Percentiles rank a stretch among this genome's conserved stretches.
Evolutionary conservation across 2,329 filamentous ascomycete genomes (phyloP).

Genomic region (Zymoseptoria pseudotritici): DNA sequence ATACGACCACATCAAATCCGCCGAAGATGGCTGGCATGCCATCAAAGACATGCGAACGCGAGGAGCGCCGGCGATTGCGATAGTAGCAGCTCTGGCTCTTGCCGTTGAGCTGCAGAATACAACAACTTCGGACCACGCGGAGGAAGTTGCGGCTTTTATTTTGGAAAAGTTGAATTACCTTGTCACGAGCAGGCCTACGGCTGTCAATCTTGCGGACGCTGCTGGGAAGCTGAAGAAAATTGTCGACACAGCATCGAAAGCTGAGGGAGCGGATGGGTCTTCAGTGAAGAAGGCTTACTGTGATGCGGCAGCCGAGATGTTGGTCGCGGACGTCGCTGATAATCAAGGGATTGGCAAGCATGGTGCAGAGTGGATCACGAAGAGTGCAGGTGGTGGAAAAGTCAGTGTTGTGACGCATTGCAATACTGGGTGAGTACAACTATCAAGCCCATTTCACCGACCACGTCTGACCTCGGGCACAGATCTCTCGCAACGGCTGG

Average conservation of each 20-base stretch:
- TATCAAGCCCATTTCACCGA: not conserved
- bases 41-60: conserved; percentile 74
- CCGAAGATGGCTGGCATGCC: conserved; percentile 71
- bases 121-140: conserved; percentile 44
- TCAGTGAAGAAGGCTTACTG: conserved; percentile 65
- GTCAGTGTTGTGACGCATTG: conserved; percentile 93
- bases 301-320: conserved; percentile 72
- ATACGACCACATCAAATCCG: conserved; percentile 64
- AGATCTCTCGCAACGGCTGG: conserved; percentile 90
- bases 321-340: conserved; percentile 77
- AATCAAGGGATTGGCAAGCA: conserved; percentile 78
- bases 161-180: conserved; percentile 74
- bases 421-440: conserved; percentile 68
- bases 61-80: conserved; percentile 90
- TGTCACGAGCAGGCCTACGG: conserved; percentile 81
- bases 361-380: conserved; percentile 76
- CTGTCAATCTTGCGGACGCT: conserved; percentile 89
- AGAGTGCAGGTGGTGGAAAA: conserved; percentile 46
- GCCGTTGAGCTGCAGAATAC: conserved; percentile 70
- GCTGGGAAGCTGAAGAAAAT: conserved; percentile 67
- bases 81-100: conserved; percentile 85
- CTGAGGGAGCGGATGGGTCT: conserved; percentile 38
- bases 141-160: conserved; percentile 62
- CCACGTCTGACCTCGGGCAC: conserved; percentile 18
- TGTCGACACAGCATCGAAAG: conserved; percentile 46